A percentile compares a stretch with the other conserved stretches of the same genome.
Evolutionary conservation across 2,329 filamentous ascomycete genomes (phyloP).

Genomic region (Epicoccum nigrum): DNA sequence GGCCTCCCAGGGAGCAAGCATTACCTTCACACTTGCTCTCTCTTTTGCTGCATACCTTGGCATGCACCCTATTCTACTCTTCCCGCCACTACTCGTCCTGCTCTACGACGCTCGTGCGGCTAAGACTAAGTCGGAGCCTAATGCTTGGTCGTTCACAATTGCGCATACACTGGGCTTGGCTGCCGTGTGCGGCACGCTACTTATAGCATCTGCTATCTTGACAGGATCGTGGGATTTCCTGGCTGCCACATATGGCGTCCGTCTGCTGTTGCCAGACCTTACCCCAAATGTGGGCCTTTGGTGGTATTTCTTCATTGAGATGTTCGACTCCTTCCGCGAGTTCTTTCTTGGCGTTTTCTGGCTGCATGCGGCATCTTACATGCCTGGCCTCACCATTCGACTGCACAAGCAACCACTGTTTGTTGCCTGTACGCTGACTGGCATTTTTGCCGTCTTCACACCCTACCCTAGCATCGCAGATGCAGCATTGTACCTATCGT

Average conservation of each 20-base stretch:
- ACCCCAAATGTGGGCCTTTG: conserved; percentile 95
- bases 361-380: conserved; percentile 90
- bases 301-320: conserved; percentile 99
- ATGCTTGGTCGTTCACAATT: conserved; percentile 58
- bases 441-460: conserved; percentile 94
- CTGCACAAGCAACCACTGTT: conserved; percentile 86
- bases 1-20: conserved; percentile 72
- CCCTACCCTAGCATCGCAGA: conserved; percentile 95
- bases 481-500: conserved; percentile 80
- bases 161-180: conserved; percentile 61
- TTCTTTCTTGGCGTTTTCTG: conserved; percentile 99
- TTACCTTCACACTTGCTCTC: conserved; percentile 82
- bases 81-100: conserved; percentile 80
- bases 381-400: conserved; percentile 82
- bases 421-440: conserved; percentile 81
- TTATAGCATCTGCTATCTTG: conserved; percentile 74
- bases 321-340: conserved; percentile 96
- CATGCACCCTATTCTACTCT: conserved; percentile 86
- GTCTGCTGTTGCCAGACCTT: conserved; percentile 86
- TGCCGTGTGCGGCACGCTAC: conserved; percentile 57
- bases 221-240: conserved; percentile 89
- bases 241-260: conserved; percentile 87
- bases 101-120: conserved; percentile 61
- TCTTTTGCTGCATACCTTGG: conserved; percentile 89
- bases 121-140: conserved; percentile 37